phyloP scores from a whole-genome alignment of 495 filamentous ascomycete species.

The Talaromyces ruber region DNA sequence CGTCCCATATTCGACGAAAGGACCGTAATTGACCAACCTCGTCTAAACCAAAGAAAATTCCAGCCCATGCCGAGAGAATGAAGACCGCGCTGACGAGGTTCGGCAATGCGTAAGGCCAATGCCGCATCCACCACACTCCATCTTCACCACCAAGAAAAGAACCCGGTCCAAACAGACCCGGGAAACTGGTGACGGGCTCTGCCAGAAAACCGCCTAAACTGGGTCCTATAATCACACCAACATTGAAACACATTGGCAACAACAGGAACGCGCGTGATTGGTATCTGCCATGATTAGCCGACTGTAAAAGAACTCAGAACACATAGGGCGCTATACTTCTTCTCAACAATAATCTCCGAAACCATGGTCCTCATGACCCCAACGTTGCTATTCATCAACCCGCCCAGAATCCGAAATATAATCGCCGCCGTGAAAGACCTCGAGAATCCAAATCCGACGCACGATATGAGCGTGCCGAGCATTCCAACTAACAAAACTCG shows the following conservation, averaged over 20 bases:
- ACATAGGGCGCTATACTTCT: too few species aligned
- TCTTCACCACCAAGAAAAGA: conserved; percentile 39
- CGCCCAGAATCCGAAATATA: conserved; percentile 64
- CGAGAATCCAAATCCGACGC: conserved; percentile 73
- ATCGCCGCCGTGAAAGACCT: conserved; percentile 58
- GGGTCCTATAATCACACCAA: conserved; percentile 61
- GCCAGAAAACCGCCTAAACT: conserved; percentile 61
- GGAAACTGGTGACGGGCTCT: conserved; percentile 58
- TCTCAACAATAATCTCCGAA: conserved; percentile 66
- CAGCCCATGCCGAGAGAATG: conserved; percentile 35
- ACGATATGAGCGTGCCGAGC: conserved; percentile 60
- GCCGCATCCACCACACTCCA: conserved; percentile 52
- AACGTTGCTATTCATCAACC: conserved; percentile 71
- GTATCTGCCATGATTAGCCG: conserved; percentile 29
- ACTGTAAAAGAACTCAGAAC: too few species aligned
- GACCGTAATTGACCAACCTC: conserved; percentile 33
- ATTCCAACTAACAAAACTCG: conserved; percentile 69
- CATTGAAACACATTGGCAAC: conserved; percentile 74
- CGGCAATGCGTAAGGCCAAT: conserved; percentile 55
- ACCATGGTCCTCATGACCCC: conserved; percentile 80
- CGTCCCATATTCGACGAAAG: not conserved
- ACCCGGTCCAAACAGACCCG: conserved; percentile 55
- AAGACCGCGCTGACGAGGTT: conserved; percentile 52
- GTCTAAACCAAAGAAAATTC: conserved; percentile 49
- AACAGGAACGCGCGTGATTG: conserved; percentile 71